Evolutionary conservation across 176 grass and related monocot species (phyloP).

Genomic region (Chrysopogon serrulatus): DNA sequence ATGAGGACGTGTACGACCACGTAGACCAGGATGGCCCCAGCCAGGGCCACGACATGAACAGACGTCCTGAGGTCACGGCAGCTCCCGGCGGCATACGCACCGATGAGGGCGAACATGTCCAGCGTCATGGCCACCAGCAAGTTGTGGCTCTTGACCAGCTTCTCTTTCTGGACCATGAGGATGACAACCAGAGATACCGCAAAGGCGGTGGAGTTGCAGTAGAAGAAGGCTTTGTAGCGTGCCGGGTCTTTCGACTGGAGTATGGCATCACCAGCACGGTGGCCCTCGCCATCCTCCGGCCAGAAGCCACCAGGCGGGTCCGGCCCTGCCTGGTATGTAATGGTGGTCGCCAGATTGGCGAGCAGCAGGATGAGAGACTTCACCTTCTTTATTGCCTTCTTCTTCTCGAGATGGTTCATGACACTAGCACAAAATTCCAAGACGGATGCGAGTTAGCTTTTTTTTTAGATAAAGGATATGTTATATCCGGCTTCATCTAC

Average conservation of each 20-base stretch:
- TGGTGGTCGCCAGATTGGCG: conserved; percentile 4
- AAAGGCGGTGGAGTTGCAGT: conserved; percentile 21
- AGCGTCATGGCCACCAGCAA: conserved; percentile 1
- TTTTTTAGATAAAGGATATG: too few relatives aligned
- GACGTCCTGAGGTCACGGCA: background rate
- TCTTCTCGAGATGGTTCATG: background rate
- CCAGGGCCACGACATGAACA: background rate
- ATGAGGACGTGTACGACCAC: background rate
- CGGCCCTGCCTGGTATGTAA: conserved; percentile 33
- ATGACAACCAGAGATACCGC: conserved; percentile 21
- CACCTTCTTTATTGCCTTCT: background rate
- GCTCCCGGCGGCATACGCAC: conserved; percentile 14
- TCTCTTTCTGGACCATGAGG: conserved; percentile 16
- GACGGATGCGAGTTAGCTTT: too few relatives aligned
- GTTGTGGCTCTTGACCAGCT: background rate
- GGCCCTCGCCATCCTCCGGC: conserved; percentile 10
- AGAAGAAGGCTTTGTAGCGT: conserved; percentile 23
- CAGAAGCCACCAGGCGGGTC: conserved; percentile 31
- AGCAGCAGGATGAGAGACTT: conserved; percentile 2
- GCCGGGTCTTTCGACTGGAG: background rate
- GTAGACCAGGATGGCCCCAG: background rate
- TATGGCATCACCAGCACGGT: background rate
- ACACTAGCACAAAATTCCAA: too few relatives aligned
- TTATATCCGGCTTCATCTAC: too few relatives aligned
- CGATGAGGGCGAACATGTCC: conserved; percentile 15